Percentiles rank a stretch among this genome's conserved stretches.
Conservation (phyloP, 176 grass and related monocot genomes). For the Canna indica region DNA sequence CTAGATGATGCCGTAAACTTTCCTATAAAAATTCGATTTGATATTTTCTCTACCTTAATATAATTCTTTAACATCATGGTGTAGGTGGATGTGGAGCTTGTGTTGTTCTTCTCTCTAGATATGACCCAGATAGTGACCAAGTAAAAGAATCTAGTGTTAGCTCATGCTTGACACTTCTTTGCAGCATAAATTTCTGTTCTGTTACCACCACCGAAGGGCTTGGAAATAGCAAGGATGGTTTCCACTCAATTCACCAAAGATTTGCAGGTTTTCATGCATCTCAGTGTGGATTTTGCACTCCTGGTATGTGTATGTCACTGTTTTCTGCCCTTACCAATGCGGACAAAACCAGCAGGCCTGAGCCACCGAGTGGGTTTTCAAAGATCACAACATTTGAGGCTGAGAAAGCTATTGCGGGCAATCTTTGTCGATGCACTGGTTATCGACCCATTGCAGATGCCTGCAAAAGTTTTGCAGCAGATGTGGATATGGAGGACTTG, state of each 20-base stretch:
- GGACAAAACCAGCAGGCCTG: constrained; percentile 28
- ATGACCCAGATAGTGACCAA: constrained; percentile 34
- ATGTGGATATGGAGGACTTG: constrained; percentile 76
- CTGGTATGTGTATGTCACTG: constrained; percentile 87
- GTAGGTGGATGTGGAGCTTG: constrained; percentile 88
- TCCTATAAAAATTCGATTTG: neutral
- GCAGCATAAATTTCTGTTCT: constrained; percentile 43
- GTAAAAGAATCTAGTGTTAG: constrained; percentile 49
- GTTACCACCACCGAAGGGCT: constrained; percentile 81
- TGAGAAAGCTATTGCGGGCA: constrained; percentile 53
- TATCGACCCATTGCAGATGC: constrained; percentile 65
- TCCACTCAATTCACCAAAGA: constrained; percentile 60
- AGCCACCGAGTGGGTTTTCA: constrained; percentile 40
- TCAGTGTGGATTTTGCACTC: constrained; percentile 88
- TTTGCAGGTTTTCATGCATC: constrained; percentile 76
- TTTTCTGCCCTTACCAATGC: constrained; percentile 65
- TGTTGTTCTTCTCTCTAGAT: constrained; percentile 65
- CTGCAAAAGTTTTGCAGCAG: constrained; percentile 75
- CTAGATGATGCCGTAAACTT: neutral
- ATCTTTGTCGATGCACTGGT: constrained; percentile 75
- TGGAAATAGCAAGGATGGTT: constrained; percentile 57
- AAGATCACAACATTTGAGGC: constrained; percentile 55
- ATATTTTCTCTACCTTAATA: neutral
- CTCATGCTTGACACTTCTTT: constrained; percentile 75
- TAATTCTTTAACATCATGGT: neutral